Evolutionary conservation across 768 basidiomycete species (phyloP).

Genomic region (Aureoboletus auriporus): DNA sequence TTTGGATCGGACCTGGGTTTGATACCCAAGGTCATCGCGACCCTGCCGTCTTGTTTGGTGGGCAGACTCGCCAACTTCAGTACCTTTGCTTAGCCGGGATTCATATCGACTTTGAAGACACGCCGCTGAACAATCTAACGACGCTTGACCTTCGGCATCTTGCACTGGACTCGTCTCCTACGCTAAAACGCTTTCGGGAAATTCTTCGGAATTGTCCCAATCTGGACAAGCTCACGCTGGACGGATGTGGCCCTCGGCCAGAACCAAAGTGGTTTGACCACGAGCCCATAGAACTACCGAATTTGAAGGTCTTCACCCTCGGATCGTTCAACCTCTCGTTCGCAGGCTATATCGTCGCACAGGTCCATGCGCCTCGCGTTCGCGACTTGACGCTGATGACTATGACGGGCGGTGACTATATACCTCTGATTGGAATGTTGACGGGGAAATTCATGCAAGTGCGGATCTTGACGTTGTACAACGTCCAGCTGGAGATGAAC

Average conservation of each 20-base stretch:
- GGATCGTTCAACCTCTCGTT: conserved; percentile 52
- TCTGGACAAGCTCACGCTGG: conserved; percentile 53
- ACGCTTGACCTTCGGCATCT: conserved; percentile 64
- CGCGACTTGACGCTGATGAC: conserved; percentile 57
- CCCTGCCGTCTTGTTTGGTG: conserved; percentile 49
- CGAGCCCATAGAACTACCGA: conserved; percentile 43
- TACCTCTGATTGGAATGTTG: conserved; percentile 42
- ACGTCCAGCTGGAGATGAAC: conserved; percentile 34
- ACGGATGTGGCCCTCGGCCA: conserved; percentile 55
- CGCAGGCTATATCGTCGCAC: conserved; percentile 42
- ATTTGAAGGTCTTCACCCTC: conserved; percentile 50
- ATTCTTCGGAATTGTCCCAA: conserved; percentile 47
- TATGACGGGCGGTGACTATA: conserved; percentile 48
- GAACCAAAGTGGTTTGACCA: conserved; percentile 26
- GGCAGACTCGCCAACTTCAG: conserved; percentile 39
- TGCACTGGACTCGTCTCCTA: conserved; percentile 48
- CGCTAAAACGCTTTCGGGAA: conserved; percentile 45
- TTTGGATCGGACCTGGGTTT: conserved; percentile 43
- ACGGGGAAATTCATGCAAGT: conserved; percentile 49
- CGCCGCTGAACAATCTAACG: conserved; percentile 49
- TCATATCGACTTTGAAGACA: conserved; percentile 54
- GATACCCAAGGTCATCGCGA: conserved; percentile 30
- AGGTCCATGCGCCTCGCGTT: conserved; percentile 54
- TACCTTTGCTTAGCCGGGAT: conserved; percentile 57
- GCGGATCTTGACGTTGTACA: conserved; percentile 50